Percentiles rank a stretch among this genome's conserved stretches.
These are phyloP conservation scores for Backusella parvicylindrica DNA, from an alignment of 192 early-diverging fungal genomes.

Conservation along the genomic window DNA sequence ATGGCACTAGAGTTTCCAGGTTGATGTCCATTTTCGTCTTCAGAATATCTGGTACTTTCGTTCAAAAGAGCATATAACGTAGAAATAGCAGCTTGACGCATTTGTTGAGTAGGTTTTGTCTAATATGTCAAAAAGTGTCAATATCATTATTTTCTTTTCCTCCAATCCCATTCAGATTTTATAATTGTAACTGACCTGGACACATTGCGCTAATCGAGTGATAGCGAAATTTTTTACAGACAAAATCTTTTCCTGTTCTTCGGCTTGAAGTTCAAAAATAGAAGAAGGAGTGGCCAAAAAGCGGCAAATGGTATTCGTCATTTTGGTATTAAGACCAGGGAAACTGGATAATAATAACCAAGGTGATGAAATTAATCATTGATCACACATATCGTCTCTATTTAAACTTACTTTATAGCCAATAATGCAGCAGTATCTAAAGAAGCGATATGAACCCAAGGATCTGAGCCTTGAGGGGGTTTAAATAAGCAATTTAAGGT, in stretches of 20 bases:
- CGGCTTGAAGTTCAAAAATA: slow-evolving; percentile 3
- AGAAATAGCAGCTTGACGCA: slow-evolving; percentile 23
- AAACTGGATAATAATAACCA: slow-evolving; percentile 12
- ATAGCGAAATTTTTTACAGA: slow-evolving; percentile 35
- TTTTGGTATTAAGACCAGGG: slow-evolving; percentile 24
- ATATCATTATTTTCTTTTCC: background rate
- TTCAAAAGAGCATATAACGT: slow-evolving; percentile 34
- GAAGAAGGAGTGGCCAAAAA: slow-evolving; percentile 46
- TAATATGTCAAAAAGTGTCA: background rate
- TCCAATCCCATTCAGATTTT: background rate
- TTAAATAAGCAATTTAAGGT: slow-evolving; percentile 41
- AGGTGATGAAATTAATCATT: background rate
- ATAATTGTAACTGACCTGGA: slow-evolving; percentile 31
- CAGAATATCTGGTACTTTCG: slow-evolving; percentile 28
- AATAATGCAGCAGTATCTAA: slow-evolving; percentile 37
- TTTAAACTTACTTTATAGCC: slow-evolving; percentile 37
- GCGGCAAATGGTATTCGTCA: slow-evolving; percentile 42
- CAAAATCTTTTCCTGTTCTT: background rate
- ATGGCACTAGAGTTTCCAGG: background rate
- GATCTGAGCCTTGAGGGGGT: slow-evolving; percentile 31
- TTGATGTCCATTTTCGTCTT: background rate
- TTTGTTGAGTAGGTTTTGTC: slow-evolving; percentile 19
- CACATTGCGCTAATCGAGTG: slow-evolving; percentile 43
- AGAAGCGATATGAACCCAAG: slow-evolving; percentile 36
- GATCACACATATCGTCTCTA: background rate